Conservation (phyloP, 129 eudicot genomes). For the Pseudognaphalium luteoalbum region DNA sequence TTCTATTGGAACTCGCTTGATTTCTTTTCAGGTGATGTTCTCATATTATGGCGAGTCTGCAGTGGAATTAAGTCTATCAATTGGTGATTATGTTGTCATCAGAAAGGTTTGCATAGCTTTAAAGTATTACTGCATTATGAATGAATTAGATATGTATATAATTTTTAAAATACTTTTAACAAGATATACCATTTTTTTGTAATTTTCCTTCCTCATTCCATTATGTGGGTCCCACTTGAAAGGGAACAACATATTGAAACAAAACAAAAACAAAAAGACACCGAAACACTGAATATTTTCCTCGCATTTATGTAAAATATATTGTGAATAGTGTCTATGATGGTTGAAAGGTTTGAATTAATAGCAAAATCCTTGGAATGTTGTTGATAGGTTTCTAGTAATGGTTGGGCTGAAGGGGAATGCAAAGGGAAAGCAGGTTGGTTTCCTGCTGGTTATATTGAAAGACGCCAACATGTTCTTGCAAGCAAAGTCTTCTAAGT, state of each 20-base stretch:
- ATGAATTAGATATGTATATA: too few relatives aligned
- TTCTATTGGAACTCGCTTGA: background rate
- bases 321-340: background rate
- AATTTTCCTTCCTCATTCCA: background rate
- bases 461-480: constrained; percentile 94
- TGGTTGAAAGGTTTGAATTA: background rate
- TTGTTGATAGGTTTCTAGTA: constrained; percentile 68
- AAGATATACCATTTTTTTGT: background rate
- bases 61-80: constrained; percentile 63
- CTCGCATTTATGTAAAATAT: background rate
- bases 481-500: constrained; percentile 67
- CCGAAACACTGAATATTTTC: too few relatives aligned
- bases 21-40: constrained; percentile 52
- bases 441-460: constrained; percentile 87
- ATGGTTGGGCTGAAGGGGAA: constrained; percentile 99
- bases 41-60: constrained; percentile 76
- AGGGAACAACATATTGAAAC: background rate
- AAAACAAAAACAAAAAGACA: too few relatives aligned
- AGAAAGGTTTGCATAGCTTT: constrained; percentile 54
- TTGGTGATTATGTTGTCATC: constrained; percentile 82
- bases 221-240: background rate
- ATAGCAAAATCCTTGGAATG: background rate
- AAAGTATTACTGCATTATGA: too few relatives aligned
- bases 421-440: constrained; percentile 96
- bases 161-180: too few relatives aligned